Evolutionary conservation across 305 asterid species (phyloP), one percentile per base, ranked within the genome.

Genomic region (Fraxinus velutina): DNA sequence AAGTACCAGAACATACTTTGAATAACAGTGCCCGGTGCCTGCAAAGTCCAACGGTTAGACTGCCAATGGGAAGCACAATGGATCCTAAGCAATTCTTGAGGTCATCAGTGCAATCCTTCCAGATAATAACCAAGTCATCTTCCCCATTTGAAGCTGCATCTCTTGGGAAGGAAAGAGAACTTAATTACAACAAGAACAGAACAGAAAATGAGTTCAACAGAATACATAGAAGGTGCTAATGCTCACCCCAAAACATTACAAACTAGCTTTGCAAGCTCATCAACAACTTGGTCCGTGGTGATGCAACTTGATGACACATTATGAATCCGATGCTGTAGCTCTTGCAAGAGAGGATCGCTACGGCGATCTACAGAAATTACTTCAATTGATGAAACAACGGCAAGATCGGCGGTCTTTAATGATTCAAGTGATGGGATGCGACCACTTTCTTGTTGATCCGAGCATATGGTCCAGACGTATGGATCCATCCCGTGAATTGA

Each of bases 181-280:
- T 78, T 80, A 85, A 81, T 83, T 79, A 86, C 73, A 86, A 82
- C 78, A 83, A 47, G 82, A 73, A 76, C 4, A 39, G 21, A 27
- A 44, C 2, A n/a, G 73, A 64, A 75, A 30, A 60, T 30, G 42
- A 80, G 15, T 70, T 39, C 75, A 70, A 32, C 32, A 8, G 21
- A 78, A 75, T 33, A 82, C 83, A 60, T 68, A 82, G 33, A 75
- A 84, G 71, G 75, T 83, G 72, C 83, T 36, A 83, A 84, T 76
- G 83, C 97, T 92, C 88, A 94, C 99, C 99, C 98, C 98, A 94
- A 88, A 79, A 89, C 95, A 88, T 88, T 91, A 92, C 93, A 92
- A 22, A 94, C 97, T 84, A 96, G 90, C 92, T 93, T 92, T 44
- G 99, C 98, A 36, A 96, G 93, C 81, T 93, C 97, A 60, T 94